Percentiles rank a stretch among this genome's conserved stretches.
Conservation (phyloP, 805 yeast genomes). For the Kazachstania taianensis region DNA sequence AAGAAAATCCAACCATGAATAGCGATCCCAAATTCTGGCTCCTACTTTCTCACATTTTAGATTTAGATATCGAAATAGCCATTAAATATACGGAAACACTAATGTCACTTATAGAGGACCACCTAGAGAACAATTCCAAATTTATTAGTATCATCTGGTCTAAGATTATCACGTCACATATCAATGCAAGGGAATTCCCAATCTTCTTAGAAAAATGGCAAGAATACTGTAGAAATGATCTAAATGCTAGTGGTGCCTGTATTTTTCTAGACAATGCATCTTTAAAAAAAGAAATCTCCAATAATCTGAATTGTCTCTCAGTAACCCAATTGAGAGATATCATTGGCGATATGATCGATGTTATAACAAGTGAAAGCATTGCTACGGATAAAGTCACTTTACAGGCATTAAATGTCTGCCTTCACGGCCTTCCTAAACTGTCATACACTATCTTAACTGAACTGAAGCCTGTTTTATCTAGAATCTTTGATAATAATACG, state of each 20-base stretch:
- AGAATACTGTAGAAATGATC: conserved; percentile 9
- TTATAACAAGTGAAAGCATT: conserved; percentile 3
- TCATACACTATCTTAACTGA: conserved; percentile 22
- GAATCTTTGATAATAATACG: conserved; percentile 18
- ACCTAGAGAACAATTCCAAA: conserved; percentile 6
- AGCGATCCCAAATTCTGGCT: conserved; percentile 31
- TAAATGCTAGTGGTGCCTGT: background rate
- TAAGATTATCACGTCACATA: conserved; percentile 37
- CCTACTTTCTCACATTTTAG: conserved; percentile 38
- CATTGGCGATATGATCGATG: conserved; percentile 15
- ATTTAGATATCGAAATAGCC: conserved; percentile 52
- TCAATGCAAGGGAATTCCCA: conserved; percentile 48
- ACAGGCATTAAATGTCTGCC: conserved; percentile 25
- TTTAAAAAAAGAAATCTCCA: conserved; percentile 33
- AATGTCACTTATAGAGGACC: conserved; percentile 9
- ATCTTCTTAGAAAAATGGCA: conserved; percentile 42
- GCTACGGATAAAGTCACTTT: conserved; percentile 8
- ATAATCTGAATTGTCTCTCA: conserved; percentile 37
- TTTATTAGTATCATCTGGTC: conserved; percentile 15
- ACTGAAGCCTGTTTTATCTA: conserved; percentile 15
- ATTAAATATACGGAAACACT: conserved; percentile 29
- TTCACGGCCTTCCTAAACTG: conserved; percentile 34
- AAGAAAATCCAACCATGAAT: conserved; percentile 1
- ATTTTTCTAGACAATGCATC: conserved; percentile 19
- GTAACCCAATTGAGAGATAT: conserved; percentile 33